Evolutionary conservation across 192 early-diverging fungal species (phyloP), one percentile per base, ranked within the genome.

Genomic region (Rhizoclosmatium sp.): DNA sequence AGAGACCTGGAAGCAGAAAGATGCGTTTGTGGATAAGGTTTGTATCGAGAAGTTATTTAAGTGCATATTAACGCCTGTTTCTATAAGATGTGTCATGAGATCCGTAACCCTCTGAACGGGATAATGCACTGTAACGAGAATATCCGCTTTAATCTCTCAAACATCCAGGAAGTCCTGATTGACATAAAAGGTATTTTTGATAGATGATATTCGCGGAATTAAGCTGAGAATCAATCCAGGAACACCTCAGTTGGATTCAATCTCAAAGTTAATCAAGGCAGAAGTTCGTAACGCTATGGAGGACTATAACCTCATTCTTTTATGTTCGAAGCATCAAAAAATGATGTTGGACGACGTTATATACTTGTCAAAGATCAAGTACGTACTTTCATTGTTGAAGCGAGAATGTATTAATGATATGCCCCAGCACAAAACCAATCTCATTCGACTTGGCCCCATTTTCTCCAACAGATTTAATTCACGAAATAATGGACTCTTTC

Each of bases 401-500:
- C 31, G 31, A 31, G 31, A 31, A 31, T 31, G 31, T 31, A 31
- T 31, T 31, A 31, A 31, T 31, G 0, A 31, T 31, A 31, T 31
- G 31, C 0, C 31, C 31, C 31, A 31, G 31, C 1, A 31, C 10
- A 23, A 19, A n/a, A n/a, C 40, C 19, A 56, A 56, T 9, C 54
- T 56, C 19, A 56, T 56, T 56, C 54, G 54, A 9, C 19, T 9
- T n/a, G 54, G 54, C 54, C 54, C 9, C 10, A 56, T 72, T 65
- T 19, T 82, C 65, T 51, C 59, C 71, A 47, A 80, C 83, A 2
- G 65, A 58, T 46, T 67, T 79, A 51, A 71, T 84, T 5, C 9
- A 39, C 7, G 69, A 65, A 47, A 47, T 82, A 23, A 4, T 75
- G 31, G 47, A 60, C 10, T 79, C 81, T 62, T 84, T 84, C 58